phyloP scores from a whole-genome alignment of 495 filamentous ascomycete species.

The Podospora tetraspora region DNA sequence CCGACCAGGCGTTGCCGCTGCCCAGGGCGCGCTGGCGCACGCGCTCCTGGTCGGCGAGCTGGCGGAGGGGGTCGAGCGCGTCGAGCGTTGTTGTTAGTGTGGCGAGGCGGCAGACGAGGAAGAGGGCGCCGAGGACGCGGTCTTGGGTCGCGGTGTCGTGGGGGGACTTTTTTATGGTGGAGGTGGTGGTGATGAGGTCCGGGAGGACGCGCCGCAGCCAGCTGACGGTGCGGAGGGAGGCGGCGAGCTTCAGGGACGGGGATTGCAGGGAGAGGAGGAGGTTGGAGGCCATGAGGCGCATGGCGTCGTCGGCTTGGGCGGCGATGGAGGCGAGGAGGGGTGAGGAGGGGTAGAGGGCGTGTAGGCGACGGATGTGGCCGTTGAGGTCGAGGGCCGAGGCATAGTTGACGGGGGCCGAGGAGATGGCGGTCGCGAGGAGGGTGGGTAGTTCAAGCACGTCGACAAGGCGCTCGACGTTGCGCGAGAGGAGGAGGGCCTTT shows the following conservation, averaged over 20 bases:
- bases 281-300: constrained; percentile 82
- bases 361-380: constrained; percentile 85
- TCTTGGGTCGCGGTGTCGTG: constrained; percentile 37
- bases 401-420: constrained; percentile 57
- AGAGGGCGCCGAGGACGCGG: constrained; percentile 69
- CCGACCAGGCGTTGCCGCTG: constrained; percentile 51
- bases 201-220: constrained; percentile 86
- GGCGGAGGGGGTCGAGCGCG: constrained; percentile 78
- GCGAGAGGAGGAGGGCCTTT: constrained; percentile 75
- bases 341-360: constrained; percentile 75
- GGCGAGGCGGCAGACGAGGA: constrained; percentile 78
- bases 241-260: constrained; percentile 79
- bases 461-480: constrained; percentile 83
- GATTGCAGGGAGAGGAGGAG: constrained; percentile 72
- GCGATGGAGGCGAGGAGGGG: constrained; percentile 67
- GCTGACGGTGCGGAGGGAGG: constrained; percentile 84
- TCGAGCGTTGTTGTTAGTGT: constrained; percentile 75
- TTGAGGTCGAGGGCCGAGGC: constrained; percentile 87
- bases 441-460: constrained; percentile 91
- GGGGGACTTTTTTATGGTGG: not conserved
- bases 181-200: constrained; percentile 44
- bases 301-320: constrained; percentile 75
- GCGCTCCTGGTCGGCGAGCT: constrained; percentile 86
- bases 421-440: constrained; percentile 61
- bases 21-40: constrained; percentile 33